These are phyloP conservation scores for Boletellus sp. DNA, from an alignment of 768 basidiomycete genomes.

Conservation along the genomic window DNA sequence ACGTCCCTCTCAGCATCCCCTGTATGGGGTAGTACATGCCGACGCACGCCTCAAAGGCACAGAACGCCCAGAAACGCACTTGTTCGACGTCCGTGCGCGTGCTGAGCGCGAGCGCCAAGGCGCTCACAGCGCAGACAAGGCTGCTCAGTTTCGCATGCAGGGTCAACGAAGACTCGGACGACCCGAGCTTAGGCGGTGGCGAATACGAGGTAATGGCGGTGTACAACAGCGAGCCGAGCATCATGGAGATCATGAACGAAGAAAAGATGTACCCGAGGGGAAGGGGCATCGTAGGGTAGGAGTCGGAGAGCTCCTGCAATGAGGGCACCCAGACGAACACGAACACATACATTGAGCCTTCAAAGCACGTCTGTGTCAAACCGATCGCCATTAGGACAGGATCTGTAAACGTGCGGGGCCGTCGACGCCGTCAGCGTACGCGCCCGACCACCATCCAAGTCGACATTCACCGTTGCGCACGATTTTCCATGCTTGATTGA, in stretches of 20 bases:
- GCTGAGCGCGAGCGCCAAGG: conserved; percentile 51
- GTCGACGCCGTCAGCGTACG: neutral
- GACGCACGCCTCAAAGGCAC: conserved; percentile 71
- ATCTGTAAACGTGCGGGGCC: conserved; percentile 37
- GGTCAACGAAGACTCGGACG: conserved; percentile 41
- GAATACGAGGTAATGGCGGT: conserved; percentile 43
- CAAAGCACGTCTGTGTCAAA: conserved; percentile 75
- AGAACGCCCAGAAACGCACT: conserved; percentile 68
- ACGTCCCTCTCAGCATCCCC: conserved; percentile 63
- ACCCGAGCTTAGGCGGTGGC: conserved; percentile 19
- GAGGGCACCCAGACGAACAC: conserved; percentile 82
- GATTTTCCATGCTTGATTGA: conserved; percentile 55
- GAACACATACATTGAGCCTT: conserved; percentile 83
- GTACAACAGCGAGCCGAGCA: conserved; percentile 72
- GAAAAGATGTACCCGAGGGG: conserved; percentile 81
- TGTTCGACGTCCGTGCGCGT: conserved; percentile 43
- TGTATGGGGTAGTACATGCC: conserved; percentile 80
- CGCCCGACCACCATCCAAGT: neutral
- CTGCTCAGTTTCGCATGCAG: conserved; percentile 68
- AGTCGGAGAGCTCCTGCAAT: conserved; percentile 56
- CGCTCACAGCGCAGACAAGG: conserved; percentile 56
- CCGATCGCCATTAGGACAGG: conserved; percentile 60
- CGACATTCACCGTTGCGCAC: conserved; percentile 44
- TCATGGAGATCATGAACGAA: conserved; percentile 78
- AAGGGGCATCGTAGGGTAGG: conserved; percentile 37